Conservation (phyloP, 169 alveolate species). For the Plasmodium cynomolgi region DNA sequence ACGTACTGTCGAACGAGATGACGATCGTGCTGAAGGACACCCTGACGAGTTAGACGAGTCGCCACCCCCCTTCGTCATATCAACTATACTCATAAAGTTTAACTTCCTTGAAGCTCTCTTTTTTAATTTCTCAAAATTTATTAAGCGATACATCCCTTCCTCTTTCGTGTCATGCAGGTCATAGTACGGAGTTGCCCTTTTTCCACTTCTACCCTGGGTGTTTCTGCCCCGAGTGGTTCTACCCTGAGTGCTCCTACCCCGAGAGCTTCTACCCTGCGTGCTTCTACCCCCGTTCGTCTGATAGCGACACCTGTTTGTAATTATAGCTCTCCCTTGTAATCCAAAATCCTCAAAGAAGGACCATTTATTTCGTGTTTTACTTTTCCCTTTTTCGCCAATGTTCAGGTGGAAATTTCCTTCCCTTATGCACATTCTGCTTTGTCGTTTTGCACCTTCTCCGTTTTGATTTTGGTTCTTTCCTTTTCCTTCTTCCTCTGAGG, state of each 20-base stretch:
- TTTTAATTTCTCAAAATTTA: conserved; percentile 44
- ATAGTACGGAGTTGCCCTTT: background rate
- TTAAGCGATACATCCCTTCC: conserved; percentile 8
- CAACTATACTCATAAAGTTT: conserved; percentile 67
- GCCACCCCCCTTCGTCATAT: conserved; percentile 12
- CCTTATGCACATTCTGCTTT: background rate
- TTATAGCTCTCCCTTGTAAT: background rate
- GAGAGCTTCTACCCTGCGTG: background rate
- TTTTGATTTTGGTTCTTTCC: background rate
- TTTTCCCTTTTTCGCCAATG: background rate
- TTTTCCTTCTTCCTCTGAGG: background rate
- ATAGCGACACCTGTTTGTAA: background rate
- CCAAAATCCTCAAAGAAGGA: background rate
- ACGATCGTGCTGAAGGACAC: background rate
- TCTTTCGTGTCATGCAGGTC: background rate
- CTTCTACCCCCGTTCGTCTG: background rate
- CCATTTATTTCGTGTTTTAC: background rate
- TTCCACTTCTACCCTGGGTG: background rate
- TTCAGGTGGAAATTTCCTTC: background rate
- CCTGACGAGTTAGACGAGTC: conserved; percentile 5
- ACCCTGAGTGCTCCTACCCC: background rate
- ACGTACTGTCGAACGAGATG: background rate
- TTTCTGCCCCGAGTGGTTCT: background rate
- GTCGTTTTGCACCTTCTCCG: background rate
- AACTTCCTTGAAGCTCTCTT: conserved; percentile 54